These are phyloP conservation scores for Chlorencoelia australis DNA, from an alignment of 2,329 filamentous ascomycete genomes.

Conservation along the genomic window DNA sequence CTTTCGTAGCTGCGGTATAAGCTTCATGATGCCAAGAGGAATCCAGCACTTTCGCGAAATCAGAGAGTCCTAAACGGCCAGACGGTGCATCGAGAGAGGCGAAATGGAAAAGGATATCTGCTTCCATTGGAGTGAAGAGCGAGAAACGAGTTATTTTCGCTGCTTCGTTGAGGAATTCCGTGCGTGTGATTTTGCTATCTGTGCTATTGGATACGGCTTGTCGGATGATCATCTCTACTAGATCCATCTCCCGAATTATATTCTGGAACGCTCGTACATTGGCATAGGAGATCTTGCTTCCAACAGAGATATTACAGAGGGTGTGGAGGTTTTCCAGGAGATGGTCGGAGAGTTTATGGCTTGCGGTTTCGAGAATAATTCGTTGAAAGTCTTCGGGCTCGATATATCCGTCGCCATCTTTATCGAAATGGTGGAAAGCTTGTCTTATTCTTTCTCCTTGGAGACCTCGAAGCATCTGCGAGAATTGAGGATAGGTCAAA, in stretches of 20 bases:
- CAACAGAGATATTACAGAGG: constrained; percentile 85
- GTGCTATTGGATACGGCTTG: constrained; percentile 73
- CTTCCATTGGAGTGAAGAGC: constrained; percentile 96
- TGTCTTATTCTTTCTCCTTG: constrained; percentile 95
- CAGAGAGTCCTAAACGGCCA: constrained; percentile 67
- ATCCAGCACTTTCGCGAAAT: constrained; percentile 94
- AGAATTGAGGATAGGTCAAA: constrained; percentile 93
- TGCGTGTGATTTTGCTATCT: constrained; percentile 87
- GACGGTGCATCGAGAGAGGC: constrained; percentile 85
- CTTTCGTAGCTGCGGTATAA: constrained; percentile 20
- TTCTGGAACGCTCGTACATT: constrained; percentile 98
- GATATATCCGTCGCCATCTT: constrained; percentile 87
- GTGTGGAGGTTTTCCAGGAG: constrained; percentile 82
- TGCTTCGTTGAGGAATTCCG: constrained; percentile 92
- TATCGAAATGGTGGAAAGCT: constrained; percentile 87
- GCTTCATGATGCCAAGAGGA: constrained; percentile 69
- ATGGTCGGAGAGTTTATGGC: constrained; percentile 96
- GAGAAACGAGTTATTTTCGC: constrained; percentile 87
- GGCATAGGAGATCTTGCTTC: constrained; percentile 93
- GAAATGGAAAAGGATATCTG: constrained; percentile 97
- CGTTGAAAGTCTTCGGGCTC: constrained; percentile 91
- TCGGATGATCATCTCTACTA: constrained; percentile 86
- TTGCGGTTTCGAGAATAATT: constrained; percentile 87
- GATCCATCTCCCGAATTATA: constrained; percentile 93
- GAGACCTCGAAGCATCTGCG: constrained; percentile 92